These are phyloP conservation scores for Rhizopus microsporus DNA, from an alignment of 371 early-diverging fungal genomes.

Conservation along the genomic window DNA sequence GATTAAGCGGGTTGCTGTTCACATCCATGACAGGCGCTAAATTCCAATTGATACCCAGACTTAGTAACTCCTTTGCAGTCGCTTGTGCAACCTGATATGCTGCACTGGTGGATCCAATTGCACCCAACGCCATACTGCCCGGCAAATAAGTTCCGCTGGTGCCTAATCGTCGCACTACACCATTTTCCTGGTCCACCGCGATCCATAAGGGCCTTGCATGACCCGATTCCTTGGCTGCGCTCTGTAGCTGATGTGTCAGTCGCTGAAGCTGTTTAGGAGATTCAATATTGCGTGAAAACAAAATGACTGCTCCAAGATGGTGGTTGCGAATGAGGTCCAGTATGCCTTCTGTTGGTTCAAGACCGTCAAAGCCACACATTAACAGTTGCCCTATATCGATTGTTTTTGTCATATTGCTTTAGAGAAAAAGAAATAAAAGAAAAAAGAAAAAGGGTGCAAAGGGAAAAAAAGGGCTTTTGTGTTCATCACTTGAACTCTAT, in stretches of 20 bases:
- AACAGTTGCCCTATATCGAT: constrained; percentile 37
- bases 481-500: neutral
- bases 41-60: constrained; percentile 53
- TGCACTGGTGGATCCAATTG: constrained; percentile 29
- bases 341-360: constrained; percentile 40
- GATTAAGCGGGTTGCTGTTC: constrained; percentile 52
- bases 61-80: constrained; percentile 37
- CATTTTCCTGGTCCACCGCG: constrained; percentile 55
- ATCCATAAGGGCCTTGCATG: constrained; percentile 45
- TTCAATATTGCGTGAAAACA: constrained; percentile 53
- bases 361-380: constrained; percentile 51
- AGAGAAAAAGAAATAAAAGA: constrained; percentile 5
- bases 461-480: neutral
- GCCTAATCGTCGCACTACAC: constrained; percentile 50
- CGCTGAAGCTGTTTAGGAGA: constrained; percentile 34
- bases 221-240: constrained; percentile 42
- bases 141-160: constrained; percentile 44
- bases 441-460: constrained; percentile 3
- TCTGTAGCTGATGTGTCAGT: constrained; percentile 34
- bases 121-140: constrained; percentile 51
- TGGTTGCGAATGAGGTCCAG: constrained; percentile 44
- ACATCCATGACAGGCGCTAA: constrained; percentile 51
- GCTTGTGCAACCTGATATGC: constrained; percentile 41
- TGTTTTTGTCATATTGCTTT: constrained; percentile 12
- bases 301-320: constrained; percentile 46